Evolutionary conservation across 2,329 filamentous ascomycete species (phyloP).

Genomic region (Cladosporium oxysporum): DNA sequence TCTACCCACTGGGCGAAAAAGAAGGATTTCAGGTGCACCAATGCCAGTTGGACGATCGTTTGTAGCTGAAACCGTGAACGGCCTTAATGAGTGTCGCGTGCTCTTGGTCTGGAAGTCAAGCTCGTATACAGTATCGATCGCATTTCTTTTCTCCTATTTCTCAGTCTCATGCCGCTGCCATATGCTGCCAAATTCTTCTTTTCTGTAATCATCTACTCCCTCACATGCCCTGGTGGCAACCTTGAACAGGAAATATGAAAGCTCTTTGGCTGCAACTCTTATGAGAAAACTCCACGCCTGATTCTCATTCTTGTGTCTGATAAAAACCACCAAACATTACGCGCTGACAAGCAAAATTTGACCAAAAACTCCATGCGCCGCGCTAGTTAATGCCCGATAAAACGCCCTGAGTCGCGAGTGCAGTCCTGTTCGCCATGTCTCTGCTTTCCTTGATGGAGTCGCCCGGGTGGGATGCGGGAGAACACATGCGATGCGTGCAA

Average conservation of each 20-base stretch:
- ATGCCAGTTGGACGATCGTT: neutral
- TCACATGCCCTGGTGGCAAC: neutral
- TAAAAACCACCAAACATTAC: neutral
- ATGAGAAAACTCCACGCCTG: neutral
- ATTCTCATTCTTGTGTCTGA: neutral
- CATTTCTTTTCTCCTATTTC: neutral
- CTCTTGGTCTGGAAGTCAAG: neutral
- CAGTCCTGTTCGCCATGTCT: neutral
- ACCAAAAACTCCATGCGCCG: conserved; percentile 7
- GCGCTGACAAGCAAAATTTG: neutral
- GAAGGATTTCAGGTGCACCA: neutral
- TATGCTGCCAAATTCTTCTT: neutral
- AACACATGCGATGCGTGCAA: neutral
- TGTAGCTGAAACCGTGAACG: neutral
- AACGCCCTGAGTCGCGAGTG: neutral
- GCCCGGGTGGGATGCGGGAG: neutral
- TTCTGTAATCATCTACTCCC: neutral
- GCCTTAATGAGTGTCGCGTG: neutral
- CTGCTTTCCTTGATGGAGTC: neutral
- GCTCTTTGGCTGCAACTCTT: neutral
- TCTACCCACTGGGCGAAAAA: neutral
- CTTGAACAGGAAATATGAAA: too few relatives aligned
- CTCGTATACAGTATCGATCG: neutral
- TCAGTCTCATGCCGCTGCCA: neutral
- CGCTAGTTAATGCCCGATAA: conserved; percentile 6